These are phyloP conservation scores for Leishmania major DNA, from an alignment of 208 protist species.

Conservation along the genomic window DNA sequence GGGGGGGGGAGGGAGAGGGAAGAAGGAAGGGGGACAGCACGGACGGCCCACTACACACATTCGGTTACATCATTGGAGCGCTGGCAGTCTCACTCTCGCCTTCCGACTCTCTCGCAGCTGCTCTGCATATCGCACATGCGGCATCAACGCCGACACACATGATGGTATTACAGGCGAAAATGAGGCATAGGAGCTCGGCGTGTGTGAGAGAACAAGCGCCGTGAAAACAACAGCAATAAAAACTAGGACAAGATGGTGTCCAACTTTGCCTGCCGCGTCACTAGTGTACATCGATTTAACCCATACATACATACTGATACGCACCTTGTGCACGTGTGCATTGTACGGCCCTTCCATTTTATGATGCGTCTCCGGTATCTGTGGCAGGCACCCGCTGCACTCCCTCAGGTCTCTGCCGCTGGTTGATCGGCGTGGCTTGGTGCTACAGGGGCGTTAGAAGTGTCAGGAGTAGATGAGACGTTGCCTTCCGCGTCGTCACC, in stretches of 20 bases:
- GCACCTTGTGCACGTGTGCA: background rate
- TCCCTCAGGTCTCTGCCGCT: background rate
- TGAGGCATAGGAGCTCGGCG: background rate
- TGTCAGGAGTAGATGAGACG: background rate
- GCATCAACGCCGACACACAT: background rate
- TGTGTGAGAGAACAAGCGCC: background rate
- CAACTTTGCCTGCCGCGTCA: background rate
- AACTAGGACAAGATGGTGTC: background rate
- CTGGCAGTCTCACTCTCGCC: background rate
- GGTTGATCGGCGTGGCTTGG: background rate
- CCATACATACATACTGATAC: background rate
- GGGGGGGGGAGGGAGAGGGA: background rate
- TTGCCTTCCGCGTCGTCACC: background rate
- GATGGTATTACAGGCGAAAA: background rate
- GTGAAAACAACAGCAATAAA: background rate
- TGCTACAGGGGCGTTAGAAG: background rate
- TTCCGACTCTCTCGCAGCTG: background rate
- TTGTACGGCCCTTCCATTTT: background rate
- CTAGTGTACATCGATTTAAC: constrained; percentile 9
- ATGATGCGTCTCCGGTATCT: background rate
- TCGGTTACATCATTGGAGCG: background rate
- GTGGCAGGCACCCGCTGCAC: background rate
- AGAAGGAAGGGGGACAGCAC: background rate
- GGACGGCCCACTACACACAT: background rate
- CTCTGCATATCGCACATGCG: background rate